These are phyloP conservation scores for Trypanosoma scelopori DNA, from an alignment of 208 protist species.

Conservation along the genomic window DNA sequence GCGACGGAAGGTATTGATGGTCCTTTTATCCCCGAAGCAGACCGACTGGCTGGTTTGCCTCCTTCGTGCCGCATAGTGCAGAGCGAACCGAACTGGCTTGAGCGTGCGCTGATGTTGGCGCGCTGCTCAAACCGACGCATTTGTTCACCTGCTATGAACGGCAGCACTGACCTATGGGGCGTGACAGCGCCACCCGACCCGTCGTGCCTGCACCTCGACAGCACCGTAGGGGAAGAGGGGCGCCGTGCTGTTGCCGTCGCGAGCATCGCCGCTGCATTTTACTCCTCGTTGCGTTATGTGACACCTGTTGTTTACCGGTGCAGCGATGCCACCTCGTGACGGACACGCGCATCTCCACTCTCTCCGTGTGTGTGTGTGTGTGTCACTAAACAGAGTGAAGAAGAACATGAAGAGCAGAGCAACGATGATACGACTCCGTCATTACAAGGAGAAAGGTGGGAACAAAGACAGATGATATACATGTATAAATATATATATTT, in stretches of 20 bases:
- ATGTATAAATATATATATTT: too few species aligned
- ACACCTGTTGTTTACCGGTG: background rate
- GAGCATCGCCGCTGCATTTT: conserved; percentile 20
- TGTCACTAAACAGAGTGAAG: background rate
- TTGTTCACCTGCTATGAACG: background rate
- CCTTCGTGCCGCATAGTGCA: conserved; percentile 27
- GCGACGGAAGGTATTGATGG: background rate
- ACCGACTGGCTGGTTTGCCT: conserved; percentile 3
- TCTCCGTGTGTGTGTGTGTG: too few species aligned
- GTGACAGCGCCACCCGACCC: conserved; percentile 6
- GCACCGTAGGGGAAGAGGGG: conserved; percentile 3
- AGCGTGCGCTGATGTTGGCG: conserved; percentile 20
- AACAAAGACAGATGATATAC: too few species aligned
- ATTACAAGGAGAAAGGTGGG: too few species aligned
- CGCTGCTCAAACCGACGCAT: background rate
- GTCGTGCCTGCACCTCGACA: background rate
- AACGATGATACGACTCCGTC: too few species aligned
- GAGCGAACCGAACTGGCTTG: conserved; percentile 28
- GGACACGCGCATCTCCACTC: too few species aligned
- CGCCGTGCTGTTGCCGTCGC: conserved; percentile 5
- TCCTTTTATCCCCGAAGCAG: conserved; percentile 1
- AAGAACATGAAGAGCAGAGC: too few species aligned
- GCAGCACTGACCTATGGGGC: background rate
- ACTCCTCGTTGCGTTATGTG: background rate
- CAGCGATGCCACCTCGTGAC: too few species aligned